Percentiles rank a stretch among this genome's conserved stretches.
phyloP scores from a whole-genome alignment of 345 rosid genomes.

The Zanthoxylum bungeanum region DNA sequence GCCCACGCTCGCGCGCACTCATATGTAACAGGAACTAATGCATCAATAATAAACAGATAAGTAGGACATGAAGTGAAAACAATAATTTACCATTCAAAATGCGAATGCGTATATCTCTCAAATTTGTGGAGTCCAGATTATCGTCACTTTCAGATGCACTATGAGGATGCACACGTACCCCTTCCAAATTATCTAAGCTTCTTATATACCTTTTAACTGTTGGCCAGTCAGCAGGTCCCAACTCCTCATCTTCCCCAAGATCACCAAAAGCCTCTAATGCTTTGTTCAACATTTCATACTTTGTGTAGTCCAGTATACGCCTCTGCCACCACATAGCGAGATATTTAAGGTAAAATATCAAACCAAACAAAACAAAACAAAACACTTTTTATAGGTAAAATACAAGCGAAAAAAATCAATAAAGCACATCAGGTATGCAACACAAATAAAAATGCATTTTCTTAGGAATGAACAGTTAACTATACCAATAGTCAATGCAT shows the following conservation, averaged over 20 bases:
- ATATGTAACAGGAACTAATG: not conserved
- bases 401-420: not conserved
- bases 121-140: slow-evolving; percentile 56
- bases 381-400: not conserved
- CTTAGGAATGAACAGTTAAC: not conserved
- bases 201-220: slow-evolving; percentile 69
- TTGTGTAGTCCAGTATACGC: slow-evolving; percentile 83
- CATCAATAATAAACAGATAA: not conserved
- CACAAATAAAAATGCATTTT: not conserved
- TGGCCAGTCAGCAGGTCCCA: slow-evolving; percentile 97
- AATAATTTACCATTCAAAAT: slow-evolving; percentile 64
- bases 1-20: too few species aligned
- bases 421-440: too few species aligned
- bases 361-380: too few species aligned
- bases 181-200: slow-evolving; percentile 66
- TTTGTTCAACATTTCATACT: slow-evolving; percentile 80
- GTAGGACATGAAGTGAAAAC: not conserved
- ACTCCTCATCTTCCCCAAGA: slow-evolving; percentile 95
- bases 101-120: slow-evolving; percentile 81
- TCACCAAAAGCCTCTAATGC: slow-evolving; percentile 81
- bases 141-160: slow-evolving; percentile 34
- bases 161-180: slow-evolving; percentile 58
- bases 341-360: not conserved
- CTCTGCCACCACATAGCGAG: slow-evolving; percentile 38
- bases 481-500: not conserved